A percentile compares a stretch with the other conserved stretches of the same genome.
Evolutionary conservation across 306 rosid genomes (phyloP).

Genomic region (Biancaea sappan): DNA sequence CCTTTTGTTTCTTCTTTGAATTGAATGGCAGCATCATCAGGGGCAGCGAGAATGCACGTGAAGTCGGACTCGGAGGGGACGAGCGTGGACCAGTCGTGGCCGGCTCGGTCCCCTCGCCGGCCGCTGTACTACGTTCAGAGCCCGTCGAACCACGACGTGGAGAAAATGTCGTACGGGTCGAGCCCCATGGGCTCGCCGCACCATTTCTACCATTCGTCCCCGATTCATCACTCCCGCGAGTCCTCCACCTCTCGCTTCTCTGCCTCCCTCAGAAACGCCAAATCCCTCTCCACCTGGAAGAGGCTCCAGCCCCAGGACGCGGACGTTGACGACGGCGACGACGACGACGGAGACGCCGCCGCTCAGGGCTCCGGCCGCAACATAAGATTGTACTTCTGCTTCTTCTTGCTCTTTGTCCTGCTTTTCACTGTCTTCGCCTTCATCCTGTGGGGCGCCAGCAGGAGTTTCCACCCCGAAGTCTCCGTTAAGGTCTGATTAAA

Average conservation of each 20-base stretch:
- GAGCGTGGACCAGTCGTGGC: conserved; percentile 72
- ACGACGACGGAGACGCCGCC: conserved; percentile 4
- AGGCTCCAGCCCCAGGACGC: conserved; percentile 39
- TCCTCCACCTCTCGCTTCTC: conserved; percentile 94
- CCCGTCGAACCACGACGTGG: conserved; percentile 86
- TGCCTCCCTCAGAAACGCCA: conserved; percentile 72
- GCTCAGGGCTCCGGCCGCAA: conserved; percentile 34
- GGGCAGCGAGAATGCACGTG: conserved; percentile 55
- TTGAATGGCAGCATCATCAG: not conserved
- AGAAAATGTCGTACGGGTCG: conserved; percentile 95
- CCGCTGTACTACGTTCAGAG: conserved; percentile 92
- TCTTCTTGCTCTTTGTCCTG: conserved; percentile 53
- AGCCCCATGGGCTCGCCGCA: conserved; percentile 79
- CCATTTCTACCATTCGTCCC: conserved; percentile 76
- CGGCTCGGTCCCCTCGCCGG: conserved; percentile 74
- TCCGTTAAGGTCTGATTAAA: conserved; percentile 51
- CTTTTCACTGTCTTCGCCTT: conserved; percentile 68
- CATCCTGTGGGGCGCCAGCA: conserved; percentile 95
- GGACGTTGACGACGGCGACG: conserved; percentile 37
- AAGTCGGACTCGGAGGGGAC: conserved; percentile 92
- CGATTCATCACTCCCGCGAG: conserved; percentile 95
- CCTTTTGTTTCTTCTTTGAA: not conserved
- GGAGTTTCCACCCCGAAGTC: conserved; percentile 59
- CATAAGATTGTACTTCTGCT: conserved; percentile 51
- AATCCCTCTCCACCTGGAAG: conserved; percentile 57